Evolutionary conservation across 1,139 yeast species (phyloP).

Genomic region (Blastobotrys aristatus): DNA sequence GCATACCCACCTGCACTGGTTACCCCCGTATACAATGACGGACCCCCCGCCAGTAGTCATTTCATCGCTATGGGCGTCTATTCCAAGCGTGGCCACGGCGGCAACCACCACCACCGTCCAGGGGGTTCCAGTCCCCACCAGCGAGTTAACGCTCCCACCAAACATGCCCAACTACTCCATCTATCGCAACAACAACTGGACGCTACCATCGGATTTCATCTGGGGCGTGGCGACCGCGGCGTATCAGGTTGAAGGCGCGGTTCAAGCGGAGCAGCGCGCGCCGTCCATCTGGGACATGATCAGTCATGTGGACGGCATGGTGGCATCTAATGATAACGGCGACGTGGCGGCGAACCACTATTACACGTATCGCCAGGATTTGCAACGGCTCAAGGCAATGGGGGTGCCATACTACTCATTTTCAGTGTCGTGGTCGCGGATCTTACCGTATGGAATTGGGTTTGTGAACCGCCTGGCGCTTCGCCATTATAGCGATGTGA

Average conservation of each 20-base stretch:
- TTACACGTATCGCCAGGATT: slow-evolving; percentile 34
- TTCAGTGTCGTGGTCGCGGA: slow-evolving; percentile 35
- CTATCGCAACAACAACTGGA: neutral
- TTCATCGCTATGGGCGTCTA: neutral
- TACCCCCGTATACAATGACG: slow-evolving; percentile 1
- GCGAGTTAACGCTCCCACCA: slow-evolving; percentile 4
- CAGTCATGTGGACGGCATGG: slow-evolving; percentile 12
- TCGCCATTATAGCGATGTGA: slow-evolving; percentile 34
- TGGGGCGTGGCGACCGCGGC: slow-evolving; percentile 17
- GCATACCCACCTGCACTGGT: slow-evolving; percentile 1
- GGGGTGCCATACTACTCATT: slow-evolving; percentile 34
- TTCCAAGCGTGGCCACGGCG: neutral
- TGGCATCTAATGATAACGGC: slow-evolving; percentile 15
- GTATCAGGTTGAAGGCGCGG: slow-evolving; percentile 37
- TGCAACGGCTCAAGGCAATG: slow-evolving; percentile 33
- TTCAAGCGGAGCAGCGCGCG: slow-evolving; percentile 33
- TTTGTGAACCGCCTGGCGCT: slow-evolving; percentile 32
- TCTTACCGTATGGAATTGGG: slow-evolving; percentile 32
- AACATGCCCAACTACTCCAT: slow-evolving; percentile 8
- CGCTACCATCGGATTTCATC: slow-evolving; percentile 13
- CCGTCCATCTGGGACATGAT: slow-evolving; percentile 31
- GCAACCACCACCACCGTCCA: slow-evolving; percentile 8
- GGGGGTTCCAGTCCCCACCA: slow-evolving; percentile 13
- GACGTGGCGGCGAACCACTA: slow-evolving; percentile 34
- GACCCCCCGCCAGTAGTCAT: neutral